Evolutionary conservation across 2,329 filamentous ascomycete species (phyloP), one percentile per base, ranked within the genome.

Genomic region (Pyricularia pennisetigena): DNA sequence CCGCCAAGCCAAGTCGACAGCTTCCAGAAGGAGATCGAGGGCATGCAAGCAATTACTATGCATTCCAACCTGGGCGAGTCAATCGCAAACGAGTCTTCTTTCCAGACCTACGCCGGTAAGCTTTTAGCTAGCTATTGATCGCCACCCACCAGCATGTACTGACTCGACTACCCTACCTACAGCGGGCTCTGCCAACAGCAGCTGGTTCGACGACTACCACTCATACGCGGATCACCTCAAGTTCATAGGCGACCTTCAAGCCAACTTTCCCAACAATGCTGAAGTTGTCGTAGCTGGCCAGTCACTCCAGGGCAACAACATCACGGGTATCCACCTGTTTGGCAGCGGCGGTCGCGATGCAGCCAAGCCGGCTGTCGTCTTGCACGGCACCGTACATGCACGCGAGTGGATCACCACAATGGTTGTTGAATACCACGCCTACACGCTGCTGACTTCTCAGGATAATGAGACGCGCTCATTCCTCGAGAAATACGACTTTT

Each of bases 401-500:
- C 80, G 86, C 62, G 86, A 88, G 74, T 88, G 86, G 86, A 85
- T 88, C 67, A 80, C 81, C 6, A 81, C 83, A 12, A 84, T 85
- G 77, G 83, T 82, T 6, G 78, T 81, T 59, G 85, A 88, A 73
- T 88, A 86, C 73, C 75, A 86, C 20, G 79, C 82, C 10, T 82
- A 81, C 70, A 76, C 79, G 23, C 77, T 88, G 35, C 74, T 82
- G 57, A 79, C 75, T 57, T 41, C 32, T 2, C 23, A 62, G 24
- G 59, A 62, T 26, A 28, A 62, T 14, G 59, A 62, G 14, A 62
- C 59, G 1, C 59, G 59, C 3, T 73, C 76, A 0, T 81, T 85
- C 67, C 80, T 90, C 28, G 82, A 89, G 75, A 85, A 81, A 68
- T 89, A 87, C 73, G 89, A 91, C 76, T 88, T 88, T 71, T 89